Conservation (phyloP, 176 grass and related monocot genomes). For the Puccinellia tenuiflora region DNA sequence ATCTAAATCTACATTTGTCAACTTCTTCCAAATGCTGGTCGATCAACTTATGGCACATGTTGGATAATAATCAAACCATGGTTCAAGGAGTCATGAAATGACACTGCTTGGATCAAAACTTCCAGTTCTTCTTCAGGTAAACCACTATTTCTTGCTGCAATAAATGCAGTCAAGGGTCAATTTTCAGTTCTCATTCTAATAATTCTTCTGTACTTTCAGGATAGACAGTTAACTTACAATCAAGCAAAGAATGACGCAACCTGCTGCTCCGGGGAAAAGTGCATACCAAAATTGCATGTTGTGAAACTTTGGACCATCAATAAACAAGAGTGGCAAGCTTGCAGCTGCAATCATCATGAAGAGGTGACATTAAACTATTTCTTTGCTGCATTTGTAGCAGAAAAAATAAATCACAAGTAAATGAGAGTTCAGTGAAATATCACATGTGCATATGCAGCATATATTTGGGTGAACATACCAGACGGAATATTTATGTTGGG, state of each 20-base stretch:
- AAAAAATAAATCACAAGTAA: not conserved
- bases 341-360: slow-evolving; percentile 59
- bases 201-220: slow-evolving; percentile 4
- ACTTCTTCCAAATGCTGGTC: not conserved
- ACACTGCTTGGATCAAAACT: slow-evolving; percentile 56
- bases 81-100: not conserved
- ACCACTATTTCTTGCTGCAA: slow-evolving; percentile 89
- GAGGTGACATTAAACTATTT: not conserved
- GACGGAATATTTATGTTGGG: not conserved
- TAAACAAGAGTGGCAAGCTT: slow-evolving; percentile 90
- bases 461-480: not conserved
- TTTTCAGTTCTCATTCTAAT: not conserved
- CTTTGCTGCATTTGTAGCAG: not conserved
- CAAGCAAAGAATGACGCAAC: slow-evolving; percentile 80
- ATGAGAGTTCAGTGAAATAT: not conserved
- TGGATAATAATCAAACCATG: slow-evolving; percentile 14
- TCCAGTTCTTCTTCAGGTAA: slow-evolving; percentile 87
- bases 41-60: not conserved
- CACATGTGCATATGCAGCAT: slow-evolving; percentile 1
- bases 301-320: slow-evolving; percentile 78
- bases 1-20: slow-evolving; percentile 14
- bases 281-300: slow-evolving; percentile 76
- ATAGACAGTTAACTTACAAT: slow-evolving; percentile 56
- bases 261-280: slow-evolving; percentile 78
- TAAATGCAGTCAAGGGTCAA: slow-evolving; percentile 17